Evolutionary conservation across 805 yeast genomes (phyloP), one percentile per base, ranked within the genome.

Genomic region (Clavispora vitiphila): DNA sequence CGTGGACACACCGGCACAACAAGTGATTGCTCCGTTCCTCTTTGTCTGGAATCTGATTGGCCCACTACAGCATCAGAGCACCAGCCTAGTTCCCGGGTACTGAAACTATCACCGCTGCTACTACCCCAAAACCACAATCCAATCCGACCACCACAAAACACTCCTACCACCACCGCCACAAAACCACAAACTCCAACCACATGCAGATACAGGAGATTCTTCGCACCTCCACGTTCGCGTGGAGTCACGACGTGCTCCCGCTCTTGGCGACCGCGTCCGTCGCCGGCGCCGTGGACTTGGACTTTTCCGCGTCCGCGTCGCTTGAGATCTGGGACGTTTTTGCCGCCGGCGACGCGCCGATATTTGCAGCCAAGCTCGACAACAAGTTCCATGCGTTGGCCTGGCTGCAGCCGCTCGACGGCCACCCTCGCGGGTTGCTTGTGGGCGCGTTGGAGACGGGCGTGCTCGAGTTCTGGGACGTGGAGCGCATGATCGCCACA

Each of bases 371-470:
- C 14, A 34, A 57, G 2, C 71, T 67, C 31, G 71, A 49, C 44
- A 50, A 60, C 46, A 50, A 67, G 47, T 87, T 90, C 66, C 77
- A 86, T 57, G 90, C 86, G 41, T 63, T 89, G 50, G 89, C 86
- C 12, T 89, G 97, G 97, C 83, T 90, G 43, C 67, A 68, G 29
- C 77, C 80, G 2, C 65, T 70, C 38, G 74, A 69, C 20, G 61
- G 64, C 21, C 59, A 79, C 61, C 62, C 78, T 46, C 61, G 62
- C 49, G 77, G 85, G 44, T 37, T 82, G 19, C 65, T 91, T 45
- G 98, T 89, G 5, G 97, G 95, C 55, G 98, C 95, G 9, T 72
- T 86, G 47, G 99, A 93, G 57, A 78, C 79, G 54, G 96, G 96
- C 26, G 57, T 73, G 2, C 74, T 93, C 42, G 86, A 83, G 54